phyloP scores from a whole-genome alignment of 1,284 basidiomycete genomes.

The Ustilago lituana region DNA sequence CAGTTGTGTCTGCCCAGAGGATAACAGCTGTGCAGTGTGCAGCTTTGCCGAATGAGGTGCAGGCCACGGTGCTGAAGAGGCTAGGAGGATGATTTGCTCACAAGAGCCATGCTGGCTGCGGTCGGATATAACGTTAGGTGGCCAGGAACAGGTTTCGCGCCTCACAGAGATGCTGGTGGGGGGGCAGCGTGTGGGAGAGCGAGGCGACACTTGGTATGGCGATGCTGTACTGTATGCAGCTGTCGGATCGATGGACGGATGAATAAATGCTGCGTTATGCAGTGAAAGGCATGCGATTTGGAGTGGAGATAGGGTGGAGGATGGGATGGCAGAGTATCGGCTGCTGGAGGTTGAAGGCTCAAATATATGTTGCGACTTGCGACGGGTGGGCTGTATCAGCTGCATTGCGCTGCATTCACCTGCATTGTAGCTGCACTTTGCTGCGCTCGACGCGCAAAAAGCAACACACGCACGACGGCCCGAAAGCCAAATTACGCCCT shows the following conservation, averaged over 20 bases:
- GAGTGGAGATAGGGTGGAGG: neutral
- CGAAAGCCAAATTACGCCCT: too few species aligned
- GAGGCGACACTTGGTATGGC: constrained; percentile 1
- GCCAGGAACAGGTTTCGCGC: too few species aligned
- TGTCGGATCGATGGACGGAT: too few species aligned
- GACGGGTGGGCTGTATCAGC: constrained; percentile 16
- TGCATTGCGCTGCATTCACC: constrained; percentile 17
- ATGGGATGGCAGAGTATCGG: neutral
- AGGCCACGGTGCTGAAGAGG: neutral
- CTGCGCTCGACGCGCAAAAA: too few species aligned
- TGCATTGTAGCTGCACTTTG: too few species aligned
- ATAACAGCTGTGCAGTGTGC: constrained; percentile 6
- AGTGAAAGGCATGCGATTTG: constrained; percentile 17
- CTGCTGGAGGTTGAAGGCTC: neutral
- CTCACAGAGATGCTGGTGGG: too few species aligned
- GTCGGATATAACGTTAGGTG: neutral
- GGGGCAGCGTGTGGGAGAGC: too few species aligned
- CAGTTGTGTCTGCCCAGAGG: constrained; percentile 5
- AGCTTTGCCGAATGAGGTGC: too few species aligned
- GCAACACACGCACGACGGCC: too few species aligned
- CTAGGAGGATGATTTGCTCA: neutral
- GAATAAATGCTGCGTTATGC: constrained; percentile 17
- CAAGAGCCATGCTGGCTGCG: too few species aligned
- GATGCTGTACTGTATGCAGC: too few species aligned
- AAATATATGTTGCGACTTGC: too few species aligned